A percentile compares a stretch with the other conserved stretches of the same genome.
These are phyloP conservation scores for Coniophora puteana DNA, from an alignment of 1,284 basidiomycete species.

Conservation along the genomic window DNA sequence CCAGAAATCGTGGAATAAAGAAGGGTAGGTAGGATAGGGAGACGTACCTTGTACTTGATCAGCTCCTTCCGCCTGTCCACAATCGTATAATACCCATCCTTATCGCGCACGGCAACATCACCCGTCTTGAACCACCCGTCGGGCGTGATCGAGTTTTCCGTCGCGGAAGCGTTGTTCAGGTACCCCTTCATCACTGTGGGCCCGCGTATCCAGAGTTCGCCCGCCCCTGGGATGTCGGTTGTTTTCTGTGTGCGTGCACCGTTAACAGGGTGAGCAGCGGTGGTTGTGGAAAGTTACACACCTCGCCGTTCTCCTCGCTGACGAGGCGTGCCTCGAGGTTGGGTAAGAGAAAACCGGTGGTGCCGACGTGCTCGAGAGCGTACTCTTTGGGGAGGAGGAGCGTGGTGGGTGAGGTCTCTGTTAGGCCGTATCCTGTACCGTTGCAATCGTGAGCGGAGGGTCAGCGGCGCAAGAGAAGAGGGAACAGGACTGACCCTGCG, in stretches of 20 bases:
- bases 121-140: conserved; percentile 87
- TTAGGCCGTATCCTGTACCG: conserved; percentile 68
- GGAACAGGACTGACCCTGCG: conserved; percentile 39
- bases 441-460: not conserved
- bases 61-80: conserved; percentile 77
- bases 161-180: conserved; percentile 65
- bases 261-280: not conserved
- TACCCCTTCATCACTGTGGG: conserved; percentile 83
- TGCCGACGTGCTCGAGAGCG: conserved; percentile 48
- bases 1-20: not conserved
- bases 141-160: conserved; percentile 58
- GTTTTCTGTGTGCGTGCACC: conserved; percentile 13
- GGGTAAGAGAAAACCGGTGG: conserved; percentile 71
- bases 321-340: conserved; percentile 80
- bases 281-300: conserved; percentile 10
- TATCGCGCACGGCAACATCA: conserved; percentile 63
- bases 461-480: conserved; percentile 1
- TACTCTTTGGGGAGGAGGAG: conserved; percentile 42
- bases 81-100: conserved; percentile 62
- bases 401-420: conserved; percentile 70
- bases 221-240: conserved; percentile 31
- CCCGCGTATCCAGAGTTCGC: conserved; percentile 81
- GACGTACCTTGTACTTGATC: conserved; percentile 74
- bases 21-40: not conserved
- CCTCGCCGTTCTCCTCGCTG: conserved; percentile 48